These are phyloP conservation scores for Puya raimondii DNA, from an alignment of 176 grass and related monocot species.

Conservation along the genomic window DNA sequence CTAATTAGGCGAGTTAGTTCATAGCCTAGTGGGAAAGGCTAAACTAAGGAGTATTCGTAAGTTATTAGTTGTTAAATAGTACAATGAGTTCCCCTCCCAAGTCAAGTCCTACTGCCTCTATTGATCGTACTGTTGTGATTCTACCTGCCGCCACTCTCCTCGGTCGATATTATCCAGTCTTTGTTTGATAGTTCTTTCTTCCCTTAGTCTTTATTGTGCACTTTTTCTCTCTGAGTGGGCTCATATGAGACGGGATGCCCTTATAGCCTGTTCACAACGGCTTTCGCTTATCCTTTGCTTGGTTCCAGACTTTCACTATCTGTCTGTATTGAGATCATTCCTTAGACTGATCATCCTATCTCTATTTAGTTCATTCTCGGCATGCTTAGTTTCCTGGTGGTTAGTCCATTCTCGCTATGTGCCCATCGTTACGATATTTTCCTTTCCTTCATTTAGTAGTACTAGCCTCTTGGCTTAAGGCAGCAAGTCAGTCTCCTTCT, in stretches of 20 bases:
- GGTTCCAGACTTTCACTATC: background rate
- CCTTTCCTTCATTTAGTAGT: background rate
- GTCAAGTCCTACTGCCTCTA: background rate
- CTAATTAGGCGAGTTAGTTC: no score
- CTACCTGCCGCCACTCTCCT: constrained; percentile 3
- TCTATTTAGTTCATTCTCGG: no score
- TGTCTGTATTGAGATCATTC: background rate
- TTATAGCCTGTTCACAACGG: background rate
- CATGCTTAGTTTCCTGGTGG: constrained; percentile 1
- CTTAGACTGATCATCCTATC: no score
- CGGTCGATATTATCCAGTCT: background rate
- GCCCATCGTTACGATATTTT: constrained; percentile 1
- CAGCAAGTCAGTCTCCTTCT: no score
- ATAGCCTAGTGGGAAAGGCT: no score
- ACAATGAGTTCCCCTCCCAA: no score
- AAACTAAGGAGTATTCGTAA: no score
- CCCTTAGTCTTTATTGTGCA: no score
- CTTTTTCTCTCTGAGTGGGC: no score
- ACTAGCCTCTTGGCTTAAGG: constrained; percentile 2
- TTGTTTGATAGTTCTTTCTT: background rate
- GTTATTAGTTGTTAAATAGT: no score
- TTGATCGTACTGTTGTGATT: constrained; percentile 7
- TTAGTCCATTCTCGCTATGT: constrained; percentile 2
- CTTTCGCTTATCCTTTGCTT: background rate
- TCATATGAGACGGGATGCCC: no score